Conservation (phyloP, 2,329 filamentous ascomycete genomes). For the Sporothrix schenckii region DNA sequence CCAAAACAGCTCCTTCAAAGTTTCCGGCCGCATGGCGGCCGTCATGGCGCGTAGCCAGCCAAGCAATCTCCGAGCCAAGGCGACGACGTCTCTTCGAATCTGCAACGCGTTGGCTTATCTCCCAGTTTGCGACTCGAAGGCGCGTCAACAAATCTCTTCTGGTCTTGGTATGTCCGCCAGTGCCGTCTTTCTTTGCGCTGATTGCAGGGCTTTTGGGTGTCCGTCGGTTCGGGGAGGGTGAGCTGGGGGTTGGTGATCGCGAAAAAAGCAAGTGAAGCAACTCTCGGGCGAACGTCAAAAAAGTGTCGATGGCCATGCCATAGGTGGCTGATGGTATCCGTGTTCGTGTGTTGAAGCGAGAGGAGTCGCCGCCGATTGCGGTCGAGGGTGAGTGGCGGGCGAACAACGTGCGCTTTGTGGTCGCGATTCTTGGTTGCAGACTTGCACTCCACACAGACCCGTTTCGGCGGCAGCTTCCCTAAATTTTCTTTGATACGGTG, state of each 20-base stretch:
- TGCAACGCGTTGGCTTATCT: conserved; percentile 11
- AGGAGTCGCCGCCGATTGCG: neutral
- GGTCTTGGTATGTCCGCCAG: neutral
- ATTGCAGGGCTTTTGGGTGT: neutral
- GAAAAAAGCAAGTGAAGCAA: neutral
- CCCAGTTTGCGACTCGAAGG: neutral
- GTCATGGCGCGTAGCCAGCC: conserved; percentile 31
- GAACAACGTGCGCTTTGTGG: neutral
- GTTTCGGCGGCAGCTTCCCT: conserved; percentile 14
- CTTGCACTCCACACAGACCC: neutral
- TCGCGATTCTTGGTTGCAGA: neutral
- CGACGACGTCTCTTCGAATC: conserved; percentile 1
- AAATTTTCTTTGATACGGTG: neutral
- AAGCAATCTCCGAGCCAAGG: neutral
- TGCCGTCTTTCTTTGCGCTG: conserved; percentile 7
- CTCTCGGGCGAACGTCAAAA: conserved; percentile 22
- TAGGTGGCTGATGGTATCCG: no score
- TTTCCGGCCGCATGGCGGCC: conserved; percentile 35
- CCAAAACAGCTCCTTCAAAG: conserved; percentile 31
- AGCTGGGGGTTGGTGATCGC: neutral
- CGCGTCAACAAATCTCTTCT: conserved; percentile 22
- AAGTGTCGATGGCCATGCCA: conserved; percentile 32
- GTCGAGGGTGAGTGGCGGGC: neutral
- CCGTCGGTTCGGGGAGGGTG: neutral
- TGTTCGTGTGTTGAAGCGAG: neutral